Conservation (phyloP, 805 yeast genomes). For the Wickerhamiella occidentalis region DNA sequence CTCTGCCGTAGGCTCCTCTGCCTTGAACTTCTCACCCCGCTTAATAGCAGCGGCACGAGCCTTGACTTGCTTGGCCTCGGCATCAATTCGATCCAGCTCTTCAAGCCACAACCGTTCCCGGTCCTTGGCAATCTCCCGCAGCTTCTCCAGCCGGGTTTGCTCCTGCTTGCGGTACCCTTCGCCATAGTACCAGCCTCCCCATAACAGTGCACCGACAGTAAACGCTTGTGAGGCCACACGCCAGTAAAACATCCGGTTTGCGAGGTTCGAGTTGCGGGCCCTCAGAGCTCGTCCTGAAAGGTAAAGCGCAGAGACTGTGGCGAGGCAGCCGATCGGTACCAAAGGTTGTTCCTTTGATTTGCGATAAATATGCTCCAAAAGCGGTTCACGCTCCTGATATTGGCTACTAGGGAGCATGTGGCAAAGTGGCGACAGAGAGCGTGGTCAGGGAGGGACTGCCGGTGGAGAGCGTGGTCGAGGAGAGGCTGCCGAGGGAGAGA, state of each 20-base stretch:
- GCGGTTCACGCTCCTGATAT: constrained; percentile 18
- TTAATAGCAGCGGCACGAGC: constrained; percentile 17
- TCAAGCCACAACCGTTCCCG: constrained; percentile 85
- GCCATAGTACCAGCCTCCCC: constrained; percentile 49
- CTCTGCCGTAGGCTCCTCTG: background rate
- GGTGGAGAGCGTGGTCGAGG: no score
- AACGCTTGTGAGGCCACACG: constrained; percentile 80
- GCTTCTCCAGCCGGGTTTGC: constrained; percentile 42
- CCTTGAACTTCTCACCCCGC: background rate
- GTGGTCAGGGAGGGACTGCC: no score
- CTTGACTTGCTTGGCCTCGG: constrained; percentile 28
- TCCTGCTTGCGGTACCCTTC: constrained; percentile 40
- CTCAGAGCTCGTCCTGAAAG: constrained; percentile 68
- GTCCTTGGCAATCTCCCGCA: constrained; percentile 66
- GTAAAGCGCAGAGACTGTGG: constrained; percentile 69
- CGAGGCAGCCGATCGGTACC: constrained; percentile 71
- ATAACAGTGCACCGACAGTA: constrained; percentile 69
- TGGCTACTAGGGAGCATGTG: constrained; percentile 14
- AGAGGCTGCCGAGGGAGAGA: no score
- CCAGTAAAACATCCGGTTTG: constrained; percentile 81
- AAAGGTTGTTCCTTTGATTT: constrained; percentile 75
- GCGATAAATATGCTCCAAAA: constrained; percentile 21
- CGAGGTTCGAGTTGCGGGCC: constrained; percentile 57
- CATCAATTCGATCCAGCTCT: constrained; percentile 70
- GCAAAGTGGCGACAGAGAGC: background rate